Conservation (phyloP, 495 filamentous ascomycete species). For the Oidiodendron maius region DNA sequence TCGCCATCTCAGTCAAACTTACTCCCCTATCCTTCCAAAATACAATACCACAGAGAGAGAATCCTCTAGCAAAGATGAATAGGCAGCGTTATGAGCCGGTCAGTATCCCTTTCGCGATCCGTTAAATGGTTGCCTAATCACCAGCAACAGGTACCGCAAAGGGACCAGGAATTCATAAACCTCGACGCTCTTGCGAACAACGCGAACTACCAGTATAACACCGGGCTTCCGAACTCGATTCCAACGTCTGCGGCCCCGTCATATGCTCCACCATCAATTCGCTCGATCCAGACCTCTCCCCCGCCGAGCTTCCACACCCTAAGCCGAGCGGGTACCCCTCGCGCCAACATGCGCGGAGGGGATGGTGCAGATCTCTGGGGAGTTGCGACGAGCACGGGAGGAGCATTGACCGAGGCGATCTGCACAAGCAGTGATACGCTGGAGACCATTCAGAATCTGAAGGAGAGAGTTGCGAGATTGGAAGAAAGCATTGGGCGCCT, state of each 20-base stretch:
- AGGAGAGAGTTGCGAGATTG: slow-evolving; percentile 5
- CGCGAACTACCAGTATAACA: slow-evolving; percentile 7
- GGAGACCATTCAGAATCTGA: slow-evolving; percentile 4
- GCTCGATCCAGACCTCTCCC: slow-evolving; percentile 2
- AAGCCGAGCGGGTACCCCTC: background rate
- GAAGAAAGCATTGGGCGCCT: slow-evolving; percentile 4
- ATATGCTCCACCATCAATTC: background rate
- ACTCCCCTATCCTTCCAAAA: background rate
- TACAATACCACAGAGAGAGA: background rate
- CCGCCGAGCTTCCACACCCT: slow-evolving; percentile 7
- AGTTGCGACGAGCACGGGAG: background rate
- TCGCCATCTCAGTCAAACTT: too few species aligned
- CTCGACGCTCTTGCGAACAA: background rate
- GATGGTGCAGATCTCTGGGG: background rate
- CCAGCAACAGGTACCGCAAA: background rate
- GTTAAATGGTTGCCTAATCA: too few species aligned
- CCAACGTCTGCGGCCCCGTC: background rate
- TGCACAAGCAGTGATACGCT: slow-evolving; percentile 1
- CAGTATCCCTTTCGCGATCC: too few species aligned
- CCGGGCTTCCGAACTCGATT: slow-evolving; percentile 2
- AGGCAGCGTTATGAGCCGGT: slow-evolving; percentile 4
- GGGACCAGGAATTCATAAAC: background rate
- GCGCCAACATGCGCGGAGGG: background rate
- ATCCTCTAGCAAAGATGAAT: slow-evolving; percentile 1
- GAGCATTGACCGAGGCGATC: background rate